A percentile compares a stretch with the other conserved stretches of the same genome.
These are phyloP conservation scores for Pyrenopolyporus hunteri DNA, from an alignment of 495 filamentous ascomycete genomes.

Conservation along the genomic window DNA sequence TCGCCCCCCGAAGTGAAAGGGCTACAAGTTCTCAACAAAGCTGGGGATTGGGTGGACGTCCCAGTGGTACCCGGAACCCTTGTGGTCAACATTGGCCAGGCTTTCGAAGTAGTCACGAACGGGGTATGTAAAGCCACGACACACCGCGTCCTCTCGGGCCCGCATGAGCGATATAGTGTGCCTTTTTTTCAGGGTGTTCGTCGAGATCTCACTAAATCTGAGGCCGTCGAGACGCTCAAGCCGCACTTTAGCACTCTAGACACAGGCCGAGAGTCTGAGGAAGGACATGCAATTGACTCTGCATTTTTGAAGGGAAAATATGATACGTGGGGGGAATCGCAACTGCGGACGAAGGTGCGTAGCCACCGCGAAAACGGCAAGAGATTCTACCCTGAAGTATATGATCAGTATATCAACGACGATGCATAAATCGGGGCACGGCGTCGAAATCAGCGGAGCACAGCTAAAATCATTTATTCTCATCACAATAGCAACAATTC, in stretches of 20 bases:
- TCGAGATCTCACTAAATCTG: conserved; percentile 45
- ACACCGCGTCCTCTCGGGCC: conserved; percentile 51
- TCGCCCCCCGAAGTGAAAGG: conserved; percentile 51
- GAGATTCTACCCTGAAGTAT: conserved; percentile 50
- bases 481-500: not conserved
- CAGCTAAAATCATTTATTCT: not conserved
- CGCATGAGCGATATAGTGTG: conserved; percentile 50
- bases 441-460: not conserved
- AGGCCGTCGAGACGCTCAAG: conserved; percentile 44
- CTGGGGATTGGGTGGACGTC: conserved; percentile 57
- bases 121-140: conserved; percentile 59
- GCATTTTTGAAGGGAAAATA: conserved; percentile 52
- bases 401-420: conserved; percentile 49
- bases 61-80: conserved; percentile 56
- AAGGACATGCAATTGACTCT: conserved; percentile 48
- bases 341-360: conserved; percentile 53
- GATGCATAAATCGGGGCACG: conserved; percentile 19
- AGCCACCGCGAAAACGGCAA: conserved; percentile 51
- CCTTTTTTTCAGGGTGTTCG: conserved; percentile 57
- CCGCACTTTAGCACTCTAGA: conserved; percentile 37
- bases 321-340: conserved; percentile 56
- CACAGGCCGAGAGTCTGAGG: conserved; percentile 20
- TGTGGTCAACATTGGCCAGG: conserved; percentile 64
- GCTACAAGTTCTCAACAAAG: conserved; percentile 56
- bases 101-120: conserved; percentile 62